Evolutionary conservation across 2,329 filamentous ascomycete genomes (phyloP).

Genomic region (Bipolaris zeicola): DNA sequence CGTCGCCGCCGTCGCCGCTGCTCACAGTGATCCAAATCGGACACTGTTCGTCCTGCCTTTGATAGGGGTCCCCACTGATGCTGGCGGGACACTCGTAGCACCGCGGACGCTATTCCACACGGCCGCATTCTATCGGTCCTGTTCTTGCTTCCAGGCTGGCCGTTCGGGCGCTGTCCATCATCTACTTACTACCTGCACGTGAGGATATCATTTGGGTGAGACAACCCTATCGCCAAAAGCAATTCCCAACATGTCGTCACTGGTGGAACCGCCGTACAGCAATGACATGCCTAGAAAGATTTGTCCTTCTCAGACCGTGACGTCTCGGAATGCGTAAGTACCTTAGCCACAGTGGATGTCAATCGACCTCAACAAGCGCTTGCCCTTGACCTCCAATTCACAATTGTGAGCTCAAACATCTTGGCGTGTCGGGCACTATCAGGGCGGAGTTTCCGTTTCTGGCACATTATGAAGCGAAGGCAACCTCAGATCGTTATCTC

Average conservation of each 20-base stretch:
- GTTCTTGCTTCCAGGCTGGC: neutral
- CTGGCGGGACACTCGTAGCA: slow-evolving; percentile 17
- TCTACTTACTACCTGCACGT: slow-evolving; percentile 1
- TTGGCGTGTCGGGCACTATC: slow-evolving; percentile 36
- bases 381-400: slow-evolving; percentile 13
- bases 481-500: slow-evolving; percentile 26
- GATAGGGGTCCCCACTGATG: slow-evolving; percentile 1
- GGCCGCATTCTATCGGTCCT: slow-evolving; percentile 9
- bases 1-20: slow-evolving; percentile 8
- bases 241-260: neutral
- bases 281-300: neutral
- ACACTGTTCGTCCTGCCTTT: slow-evolving; percentile 9
- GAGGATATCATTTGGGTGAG: neutral
- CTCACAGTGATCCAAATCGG: slow-evolving; percentile 8
- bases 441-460: slow-evolving; percentile 21
- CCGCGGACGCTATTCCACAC: slow-evolving; percentile 12
- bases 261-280: neutral
- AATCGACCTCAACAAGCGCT: slow-evolving; percentile 11
- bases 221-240: neutral
- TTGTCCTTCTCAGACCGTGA: neutral
- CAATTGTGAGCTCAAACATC: slow-evolving; percentile 24
- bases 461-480: slow-evolving; percentile 27
- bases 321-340: slow-evolving; percentile 7
- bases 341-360: slow-evolving; percentile 12
- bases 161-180: neutral